phyloP scores from a whole-genome alignment of 495 filamentous ascomycete genomes.

The Penicillium steckii region DNA sequence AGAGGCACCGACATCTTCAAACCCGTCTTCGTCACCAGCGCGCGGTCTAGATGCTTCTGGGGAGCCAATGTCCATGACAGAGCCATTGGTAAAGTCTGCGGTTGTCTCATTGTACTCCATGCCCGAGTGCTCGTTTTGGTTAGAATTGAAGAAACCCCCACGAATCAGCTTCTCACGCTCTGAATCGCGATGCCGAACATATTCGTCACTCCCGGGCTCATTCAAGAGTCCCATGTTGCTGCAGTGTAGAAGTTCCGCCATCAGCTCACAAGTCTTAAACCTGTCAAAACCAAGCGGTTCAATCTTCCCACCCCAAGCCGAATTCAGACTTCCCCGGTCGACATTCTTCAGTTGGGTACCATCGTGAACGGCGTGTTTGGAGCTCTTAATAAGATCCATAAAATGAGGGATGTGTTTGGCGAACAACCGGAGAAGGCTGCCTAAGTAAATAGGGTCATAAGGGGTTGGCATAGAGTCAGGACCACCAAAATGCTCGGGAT shows the following conservation, averaged over 20 bases:
- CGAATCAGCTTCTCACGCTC: constrained; percentile 76
- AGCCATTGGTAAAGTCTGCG: constrained; percentile 40
- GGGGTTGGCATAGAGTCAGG: constrained; percentile 74
- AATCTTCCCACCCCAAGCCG: constrained; percentile 85
- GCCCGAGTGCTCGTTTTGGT: constrained; percentile 38
- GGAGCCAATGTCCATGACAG: constrained; percentile 34
- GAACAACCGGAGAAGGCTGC: constrained; percentile 86
- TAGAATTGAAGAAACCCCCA: constrained; percentile 55
- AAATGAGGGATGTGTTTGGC: constrained; percentile 92
- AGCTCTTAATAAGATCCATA: constrained; percentile 79
- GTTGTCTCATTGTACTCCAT: constrained; percentile 52
- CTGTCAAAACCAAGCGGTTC: constrained; percentile 96
- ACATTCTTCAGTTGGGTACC: constrained; percentile 58
- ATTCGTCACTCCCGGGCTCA: constrained; percentile 84
- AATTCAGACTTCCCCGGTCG: constrained; percentile 65
- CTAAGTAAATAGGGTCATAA: constrained; percentile 95
- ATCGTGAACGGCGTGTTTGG: constrained; percentile 58
- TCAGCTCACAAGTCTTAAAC: constrained; percentile 98
- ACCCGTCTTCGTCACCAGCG: constrained; percentile 85
- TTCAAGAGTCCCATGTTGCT: constrained; percentile 99
- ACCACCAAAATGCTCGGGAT: constrained; percentile 79
- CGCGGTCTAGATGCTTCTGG: constrained; percentile 58
- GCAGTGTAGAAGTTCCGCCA: constrained; percentile 97
- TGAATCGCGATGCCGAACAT: constrained; percentile 75
- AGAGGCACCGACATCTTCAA: constrained; percentile 81